Conservation (phyloP, 2,329 filamentous ascomycete species). For the Aspergillus eucalypticola region DNA sequence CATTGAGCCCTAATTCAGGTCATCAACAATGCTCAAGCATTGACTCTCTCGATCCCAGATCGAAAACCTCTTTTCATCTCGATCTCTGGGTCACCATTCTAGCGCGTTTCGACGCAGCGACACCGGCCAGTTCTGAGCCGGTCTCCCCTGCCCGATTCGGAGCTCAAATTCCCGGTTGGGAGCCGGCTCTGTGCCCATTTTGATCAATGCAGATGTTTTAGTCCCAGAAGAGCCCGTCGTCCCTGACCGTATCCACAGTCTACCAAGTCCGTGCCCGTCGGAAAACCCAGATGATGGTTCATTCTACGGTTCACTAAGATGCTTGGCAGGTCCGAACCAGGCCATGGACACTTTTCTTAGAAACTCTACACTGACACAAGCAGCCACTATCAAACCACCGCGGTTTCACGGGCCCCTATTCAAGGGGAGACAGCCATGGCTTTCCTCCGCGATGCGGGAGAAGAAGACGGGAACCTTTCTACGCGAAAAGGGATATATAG, state of each 20-base stretch:
- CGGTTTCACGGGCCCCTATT: slow-evolving; percentile 1
- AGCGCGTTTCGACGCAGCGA: background rate
- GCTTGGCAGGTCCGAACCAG: background rate
- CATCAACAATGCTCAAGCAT: background rate
- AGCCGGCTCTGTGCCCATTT: background rate
- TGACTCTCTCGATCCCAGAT: background rate
- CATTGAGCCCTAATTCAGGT: too few species aligned
- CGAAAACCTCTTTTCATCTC: background rate
- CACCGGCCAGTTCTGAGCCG: background rate
- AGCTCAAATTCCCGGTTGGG: background rate
- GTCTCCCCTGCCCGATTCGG: background rate
- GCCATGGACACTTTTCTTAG: background rate
- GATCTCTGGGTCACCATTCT: background rate
- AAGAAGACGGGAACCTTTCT: background rate
- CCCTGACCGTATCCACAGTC: background rate
- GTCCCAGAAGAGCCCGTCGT: background rate
- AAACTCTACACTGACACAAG: background rate
- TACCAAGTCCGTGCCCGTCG: background rate
- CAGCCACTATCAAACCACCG: background rate
- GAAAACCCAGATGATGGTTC: background rate
- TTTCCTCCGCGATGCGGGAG: background rate
- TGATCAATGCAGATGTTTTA: background rate
- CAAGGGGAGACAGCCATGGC: background rate
- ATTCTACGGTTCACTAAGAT: background rate
- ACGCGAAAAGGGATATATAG: background rate